phyloP scores from a whole-genome alignment of 108 stramenopile genomes.

The Licmophora abbreviata region DNA sequence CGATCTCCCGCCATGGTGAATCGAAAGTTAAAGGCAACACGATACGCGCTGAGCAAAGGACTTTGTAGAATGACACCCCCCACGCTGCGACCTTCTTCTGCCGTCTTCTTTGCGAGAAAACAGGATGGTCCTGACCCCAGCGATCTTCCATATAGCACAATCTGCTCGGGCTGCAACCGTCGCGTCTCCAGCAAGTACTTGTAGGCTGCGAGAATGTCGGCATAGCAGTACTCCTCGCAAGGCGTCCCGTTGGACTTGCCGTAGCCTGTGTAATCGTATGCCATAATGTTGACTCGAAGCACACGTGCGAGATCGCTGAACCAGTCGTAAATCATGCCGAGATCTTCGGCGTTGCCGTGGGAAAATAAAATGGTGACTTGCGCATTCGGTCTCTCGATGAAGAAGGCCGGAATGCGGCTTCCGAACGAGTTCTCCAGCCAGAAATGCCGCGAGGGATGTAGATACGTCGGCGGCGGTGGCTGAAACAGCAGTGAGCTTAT shows the following conservation, averaged over 20 bases:
- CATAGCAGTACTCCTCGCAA: constrained; percentile 72
- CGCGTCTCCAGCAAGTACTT: constrained; percentile 70
- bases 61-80: constrained; percentile 80
- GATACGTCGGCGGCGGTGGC: constrained; percentile 81
- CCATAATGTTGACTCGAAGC: constrained; percentile 92
- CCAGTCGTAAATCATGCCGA: constrained; percentile 93
- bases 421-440: constrained; percentile 71
- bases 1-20: constrained; percentile 79
- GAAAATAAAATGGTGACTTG: constrained; percentile 84
- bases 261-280: constrained; percentile 90
- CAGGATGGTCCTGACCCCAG: constrained; percentile 92
- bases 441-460: constrained; percentile 86
- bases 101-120: constrained; percentile 86
- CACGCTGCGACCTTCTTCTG: constrained; percentile 64
- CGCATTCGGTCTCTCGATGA: constrained; percentile 79
- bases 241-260: constrained; percentile 81
- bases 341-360: constrained; percentile 91
- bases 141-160: constrained; percentile 86
- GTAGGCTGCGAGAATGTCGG: constrained; percentile 92
- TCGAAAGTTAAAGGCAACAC: constrained; percentile 89
- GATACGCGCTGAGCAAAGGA: constrained; percentile 76
- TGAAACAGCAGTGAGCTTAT: constrained; percentile 85
- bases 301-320: constrained; percentile 83
- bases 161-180: constrained; percentile 73
- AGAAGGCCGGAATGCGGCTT: constrained; percentile 79